Evolutionary conservation across 1,139 yeast species (phyloP).

Genomic region (Debaryomycetaceae sp.): DNA sequence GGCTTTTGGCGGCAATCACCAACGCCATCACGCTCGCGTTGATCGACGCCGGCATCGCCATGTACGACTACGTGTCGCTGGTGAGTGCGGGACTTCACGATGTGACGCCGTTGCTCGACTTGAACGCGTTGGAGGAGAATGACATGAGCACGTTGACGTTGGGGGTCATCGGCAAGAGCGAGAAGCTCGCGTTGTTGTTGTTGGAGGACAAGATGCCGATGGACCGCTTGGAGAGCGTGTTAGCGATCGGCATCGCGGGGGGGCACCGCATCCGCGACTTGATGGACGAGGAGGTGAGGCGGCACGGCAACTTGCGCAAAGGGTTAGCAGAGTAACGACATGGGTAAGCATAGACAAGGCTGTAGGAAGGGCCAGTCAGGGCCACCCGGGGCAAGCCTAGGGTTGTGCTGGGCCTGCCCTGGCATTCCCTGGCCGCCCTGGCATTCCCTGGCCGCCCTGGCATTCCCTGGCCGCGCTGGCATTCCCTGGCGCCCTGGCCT

Average conservation of each 20-base stretch:
- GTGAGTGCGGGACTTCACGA: slow-evolving; percentile 78
- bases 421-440: no score
- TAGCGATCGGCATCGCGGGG: slow-evolving; percentile 90
- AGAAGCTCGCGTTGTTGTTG: slow-evolving; percentile 68
- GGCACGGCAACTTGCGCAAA: slow-evolving; percentile 57
- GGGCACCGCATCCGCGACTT: slow-evolving; percentile 74
- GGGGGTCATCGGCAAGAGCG: slow-evolving; percentile 80
- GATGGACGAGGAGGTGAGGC: slow-evolving; percentile 82
- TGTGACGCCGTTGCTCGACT: slow-evolving; percentile 72
- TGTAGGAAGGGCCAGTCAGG: no score
- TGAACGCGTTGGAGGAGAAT: slow-evolving; percentile 75
- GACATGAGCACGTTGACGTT: slow-evolving; percentile 79
- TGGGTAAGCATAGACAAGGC: no score
- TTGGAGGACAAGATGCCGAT: slow-evolving; percentile 83
- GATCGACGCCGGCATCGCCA: slow-evolving; percentile 92
- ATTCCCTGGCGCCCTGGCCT: no score
- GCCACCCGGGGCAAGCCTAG: no score
- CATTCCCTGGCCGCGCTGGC: no score
- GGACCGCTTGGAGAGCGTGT: slow-evolving; percentile 69
- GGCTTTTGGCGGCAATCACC: slow-evolving; percentile 70
- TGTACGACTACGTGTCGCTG: slow-evolving; percentile 86
- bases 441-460: no score
- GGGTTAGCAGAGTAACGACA: no score
- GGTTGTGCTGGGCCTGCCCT: no score
- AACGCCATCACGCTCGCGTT: slow-evolving; percentile 90